Percentiles rank a stretch among this genome's conserved stretches.
phyloP scores from a whole-genome alignment of 2,329 filamentous ascomycete species.

The Ascomycota sp. region DNA sequence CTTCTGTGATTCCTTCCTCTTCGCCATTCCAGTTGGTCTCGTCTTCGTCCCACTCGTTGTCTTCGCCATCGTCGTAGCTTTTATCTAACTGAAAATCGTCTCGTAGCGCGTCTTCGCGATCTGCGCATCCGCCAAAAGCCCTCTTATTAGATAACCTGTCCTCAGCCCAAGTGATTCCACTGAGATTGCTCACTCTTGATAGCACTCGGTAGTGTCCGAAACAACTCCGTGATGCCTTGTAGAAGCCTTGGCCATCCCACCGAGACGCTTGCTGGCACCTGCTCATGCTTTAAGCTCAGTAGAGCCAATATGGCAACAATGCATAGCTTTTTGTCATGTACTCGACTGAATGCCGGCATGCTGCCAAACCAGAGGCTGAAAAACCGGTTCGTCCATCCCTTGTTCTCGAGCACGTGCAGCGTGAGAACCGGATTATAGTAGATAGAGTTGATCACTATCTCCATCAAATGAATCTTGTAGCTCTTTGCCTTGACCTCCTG shows the following conservation, averaged over 20 bases:
- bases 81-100: conserved; percentile 63
- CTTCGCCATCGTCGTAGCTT: conserved; percentile 43
- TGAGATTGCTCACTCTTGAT: conserved; percentile 48
- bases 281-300: conserved; percentile 55
- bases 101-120: conserved; percentile 78
- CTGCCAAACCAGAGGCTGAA: conserved; percentile 96
- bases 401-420: conserved; percentile 71
- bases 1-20: conserved; percentile 48
- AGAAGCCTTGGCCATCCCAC: conserved; percentile 88
- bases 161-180: too few relatives aligned
- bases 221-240: conserved; percentile 70
- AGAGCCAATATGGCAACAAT: conserved; percentile 84
- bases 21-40: conserved; percentile 65
- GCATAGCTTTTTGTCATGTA: conserved; percentile 97
- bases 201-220: conserved; percentile 75
- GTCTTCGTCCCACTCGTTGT: conserved; percentile 68
- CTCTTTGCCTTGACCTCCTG: conserved; percentile 76
- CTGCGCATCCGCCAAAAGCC: conserved; percentile 15
- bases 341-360: conserved; percentile 80
- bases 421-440: conserved; percentile 88
- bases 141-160: neutral
- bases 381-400: conserved; percentile 95
- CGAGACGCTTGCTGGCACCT: conserved; percentile 81
- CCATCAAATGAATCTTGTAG: conserved; percentile 90
- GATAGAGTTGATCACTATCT: conserved; percentile 95